Percentiles rank a stretch among this genome's conserved stretches.
Evolutionary conservation across 164 flowering plant genomes (phyloP).

Genomic region (Magnolia sinica): DNA sequence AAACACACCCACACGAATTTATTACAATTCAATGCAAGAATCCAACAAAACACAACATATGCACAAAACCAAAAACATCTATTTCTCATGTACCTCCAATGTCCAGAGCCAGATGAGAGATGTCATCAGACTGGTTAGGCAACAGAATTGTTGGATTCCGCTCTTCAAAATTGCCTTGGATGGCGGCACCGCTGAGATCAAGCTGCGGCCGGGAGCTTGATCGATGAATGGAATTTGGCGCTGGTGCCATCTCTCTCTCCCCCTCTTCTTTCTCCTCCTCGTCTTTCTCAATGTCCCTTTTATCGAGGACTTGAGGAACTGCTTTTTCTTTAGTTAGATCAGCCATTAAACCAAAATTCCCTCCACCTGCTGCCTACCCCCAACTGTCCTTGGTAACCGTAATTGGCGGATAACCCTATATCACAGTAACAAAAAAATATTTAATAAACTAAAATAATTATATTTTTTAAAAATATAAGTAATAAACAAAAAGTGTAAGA

Average conservation of each 20-base stretch:
- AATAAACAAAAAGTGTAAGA: not conserved
- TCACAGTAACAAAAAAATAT: not conserved
- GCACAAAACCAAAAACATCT: not conserved
- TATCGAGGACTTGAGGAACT: conserved; percentile 6
- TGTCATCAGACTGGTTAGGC: conserved; percentile 95
- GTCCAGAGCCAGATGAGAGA: conserved; percentile 86
- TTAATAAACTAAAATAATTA: not conserved
- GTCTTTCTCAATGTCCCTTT: not conserved
- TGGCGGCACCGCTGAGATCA: conserved; percentile 86
- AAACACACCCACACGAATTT: too few species aligned
- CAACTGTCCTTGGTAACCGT: conserved; percentile 10
- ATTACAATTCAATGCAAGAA: too few species aligned
- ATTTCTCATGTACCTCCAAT: conserved; percentile 64
- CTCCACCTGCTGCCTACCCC: conserved; percentile 15
- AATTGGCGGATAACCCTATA: not conserved
- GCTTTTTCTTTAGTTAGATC: conserved; percentile 6
- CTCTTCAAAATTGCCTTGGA: conserved; percentile 87
- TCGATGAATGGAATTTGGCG: conserved; percentile 55
- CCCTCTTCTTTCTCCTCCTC: conserved; percentile 18
- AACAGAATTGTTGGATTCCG: conserved; percentile 79
- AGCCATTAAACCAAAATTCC: conserved; percentile 23
- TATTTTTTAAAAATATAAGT: not conserved
- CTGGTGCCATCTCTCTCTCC: conserved; percentile 46
- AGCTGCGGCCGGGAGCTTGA: conserved; percentile 84
- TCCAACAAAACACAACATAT: conserved; percentile 1